phyloP scores from a whole-genome alignment of 2,329 filamentous ascomycete species.

The Fusarium ambrosium region DNA sequence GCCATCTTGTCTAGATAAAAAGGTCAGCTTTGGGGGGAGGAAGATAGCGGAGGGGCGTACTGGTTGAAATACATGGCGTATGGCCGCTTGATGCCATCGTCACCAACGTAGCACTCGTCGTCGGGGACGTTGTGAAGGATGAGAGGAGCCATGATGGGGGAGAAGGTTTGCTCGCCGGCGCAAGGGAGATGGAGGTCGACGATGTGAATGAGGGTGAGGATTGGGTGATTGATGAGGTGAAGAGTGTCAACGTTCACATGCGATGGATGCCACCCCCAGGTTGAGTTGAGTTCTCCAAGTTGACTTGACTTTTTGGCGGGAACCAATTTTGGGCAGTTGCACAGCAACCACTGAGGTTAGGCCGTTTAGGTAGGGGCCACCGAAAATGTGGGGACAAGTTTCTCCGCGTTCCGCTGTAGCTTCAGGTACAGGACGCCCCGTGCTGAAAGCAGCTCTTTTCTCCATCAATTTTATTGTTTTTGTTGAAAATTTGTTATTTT shows the following conservation, averaged over 20 bases:
- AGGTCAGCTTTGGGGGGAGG: slow-evolving; percentile 19
- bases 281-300: slow-evolving; percentile 23
- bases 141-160: slow-evolving; percentile 68
- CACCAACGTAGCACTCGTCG: slow-evolving; percentile 75
- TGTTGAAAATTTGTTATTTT: neutral
- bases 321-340: slow-evolving; percentile 39
- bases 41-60: slow-evolving; percentile 55
- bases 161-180: neutral
- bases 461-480: neutral
- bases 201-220: neutral
- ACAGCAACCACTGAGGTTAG: slow-evolving; percentile 38
- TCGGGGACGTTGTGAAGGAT: slow-evolving; percentile 78
- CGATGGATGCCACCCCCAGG: neutral
- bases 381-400: slow-evolving; percentile 25
- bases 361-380: neutral
- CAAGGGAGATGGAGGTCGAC: slow-evolving; percentile 9
- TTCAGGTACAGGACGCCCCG: neutral
- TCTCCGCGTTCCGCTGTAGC: slow-evolving; percentile 29
- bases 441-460: neutral
- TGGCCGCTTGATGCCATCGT: slow-evolving; percentile 74
- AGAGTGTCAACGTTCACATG: slow-evolving; percentile 29
- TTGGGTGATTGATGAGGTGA: slow-evolving; percentile 4
- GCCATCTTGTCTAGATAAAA: slow-evolving; percentile 63
- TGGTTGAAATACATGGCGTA: slow-evolving; percentile 77
- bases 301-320: slow-evolving; percentile 41